These are phyloP conservation scores for Psilocybe cyanescens DNA, from an alignment of 768 basidiomycete genomes.

Conservation along the genomic window DNA sequence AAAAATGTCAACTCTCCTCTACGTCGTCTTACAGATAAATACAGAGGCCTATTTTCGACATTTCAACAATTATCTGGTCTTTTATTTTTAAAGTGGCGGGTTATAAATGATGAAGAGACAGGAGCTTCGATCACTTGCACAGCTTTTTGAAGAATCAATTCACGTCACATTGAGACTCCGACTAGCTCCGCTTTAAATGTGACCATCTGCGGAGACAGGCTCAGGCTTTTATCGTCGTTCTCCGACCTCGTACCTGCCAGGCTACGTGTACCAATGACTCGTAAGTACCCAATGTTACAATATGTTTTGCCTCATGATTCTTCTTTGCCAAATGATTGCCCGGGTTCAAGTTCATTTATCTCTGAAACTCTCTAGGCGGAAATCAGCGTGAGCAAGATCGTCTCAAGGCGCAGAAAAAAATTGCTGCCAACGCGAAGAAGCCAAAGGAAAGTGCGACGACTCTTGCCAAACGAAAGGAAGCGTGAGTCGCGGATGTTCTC, in stretches of 20 bases:
- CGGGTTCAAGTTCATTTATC: slow-evolving; percentile 17
- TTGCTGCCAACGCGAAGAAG: slow-evolving; percentile 56
- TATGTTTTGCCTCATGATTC: slow-evolving; percentile 9
- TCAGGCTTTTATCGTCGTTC: slow-evolving; percentile 4
- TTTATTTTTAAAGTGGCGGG: too few species aligned
- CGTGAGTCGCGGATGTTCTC: slow-evolving; percentile 50
- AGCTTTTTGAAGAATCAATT: not conserved
- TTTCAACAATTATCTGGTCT: not conserved
- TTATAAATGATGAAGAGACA: too few species aligned
- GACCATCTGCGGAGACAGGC: not conserved
- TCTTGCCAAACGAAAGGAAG: slow-evolving; percentile 75
- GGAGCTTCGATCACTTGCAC: not conserved
- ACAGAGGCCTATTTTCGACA: not conserved
- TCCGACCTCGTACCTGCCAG: not conserved
- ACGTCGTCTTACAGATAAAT: not conserved
- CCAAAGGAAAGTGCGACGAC: slow-evolving; percentile 68
- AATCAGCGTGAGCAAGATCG: slow-evolving; percentile 84
- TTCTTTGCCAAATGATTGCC: slow-evolving; percentile 14
- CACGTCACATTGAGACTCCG: slow-evolving; percentile 22
- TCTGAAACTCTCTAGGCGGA: slow-evolving; percentile 56
- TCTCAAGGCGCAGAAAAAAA: slow-evolving; percentile 74
- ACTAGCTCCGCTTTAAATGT: slow-evolving; percentile 22
- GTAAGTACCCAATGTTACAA: slow-evolving; percentile 39
- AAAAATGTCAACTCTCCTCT: not conserved
- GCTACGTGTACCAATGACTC: slow-evolving; percentile 46